Evolutionary conservation across 805 yeast genomes (phyloP).

Genomic region (Lipomyces oligophaga): DNA sequence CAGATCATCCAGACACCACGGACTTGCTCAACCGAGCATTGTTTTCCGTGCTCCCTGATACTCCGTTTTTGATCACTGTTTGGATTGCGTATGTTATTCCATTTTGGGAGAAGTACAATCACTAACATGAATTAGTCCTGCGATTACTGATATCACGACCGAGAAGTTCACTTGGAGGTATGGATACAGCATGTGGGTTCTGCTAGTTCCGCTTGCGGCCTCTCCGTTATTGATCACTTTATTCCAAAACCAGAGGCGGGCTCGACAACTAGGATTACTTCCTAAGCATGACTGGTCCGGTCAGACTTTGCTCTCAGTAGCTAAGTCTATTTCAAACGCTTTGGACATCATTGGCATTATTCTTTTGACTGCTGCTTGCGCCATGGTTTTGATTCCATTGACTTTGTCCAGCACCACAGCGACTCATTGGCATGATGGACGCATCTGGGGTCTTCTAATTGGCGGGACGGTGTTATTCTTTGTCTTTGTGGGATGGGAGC

Average conservation of each 20-base stretch:
- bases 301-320: constrained; percentile 1
- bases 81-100: constrained; percentile 43
- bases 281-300: constrained; percentile 17
- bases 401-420: constrained; percentile 59
- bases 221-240: constrained; percentile 30
- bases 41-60: constrained; percentile 38
- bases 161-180: constrained; percentile 47
- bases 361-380: constrained; percentile 49
- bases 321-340: constrained; percentile 39
- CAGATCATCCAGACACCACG: constrained; percentile 40
- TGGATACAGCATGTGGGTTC: constrained; percentile 52
- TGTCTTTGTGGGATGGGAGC: constrained; percentile 51
- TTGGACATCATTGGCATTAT: constrained; percentile 57
- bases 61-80: constrained; percentile 44
- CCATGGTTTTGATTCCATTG: constrained; percentile 61
- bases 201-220: constrained; percentile 43
- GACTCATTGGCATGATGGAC: constrained; percentile 49
- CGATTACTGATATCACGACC: constrained; percentile 33
- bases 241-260: constrained; percentile 23
- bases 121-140: constrained; percentile 17
- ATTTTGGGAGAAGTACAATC: not conserved
- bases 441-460: constrained; percentile 56
- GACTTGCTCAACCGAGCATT: constrained; percentile 42
- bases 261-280: constrained; percentile 20
- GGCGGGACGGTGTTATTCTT: constrained; percentile 55